Conservation (phyloP, 2,329 filamentous ascomycete species). For the Talaromyces amestolkiae region DNA sequence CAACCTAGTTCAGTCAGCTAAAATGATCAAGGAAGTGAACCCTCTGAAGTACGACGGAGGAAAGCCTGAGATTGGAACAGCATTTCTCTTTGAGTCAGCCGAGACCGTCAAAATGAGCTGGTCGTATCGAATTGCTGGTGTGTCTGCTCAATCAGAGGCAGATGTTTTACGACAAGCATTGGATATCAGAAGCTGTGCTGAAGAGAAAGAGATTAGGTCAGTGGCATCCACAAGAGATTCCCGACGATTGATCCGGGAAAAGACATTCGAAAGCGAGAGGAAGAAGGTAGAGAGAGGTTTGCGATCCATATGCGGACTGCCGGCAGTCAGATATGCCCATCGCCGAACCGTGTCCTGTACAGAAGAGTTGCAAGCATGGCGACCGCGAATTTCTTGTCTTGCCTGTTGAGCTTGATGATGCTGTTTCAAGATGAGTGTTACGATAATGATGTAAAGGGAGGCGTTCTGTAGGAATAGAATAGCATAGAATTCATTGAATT, state of each 20-base stretch:
- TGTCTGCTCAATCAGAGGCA: slow-evolving; percentile 73
- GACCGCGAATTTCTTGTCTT: slow-evolving; percentile 8
- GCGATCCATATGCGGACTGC: slow-evolving; percentile 3
- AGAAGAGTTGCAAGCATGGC: slow-evolving; percentile 2
- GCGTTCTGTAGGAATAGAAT: neutral
- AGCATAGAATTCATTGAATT: neutral
- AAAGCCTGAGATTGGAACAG: slow-evolving; percentile 66
- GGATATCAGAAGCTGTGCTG: neutral
- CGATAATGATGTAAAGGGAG: neutral
- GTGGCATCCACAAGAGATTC: neutral
- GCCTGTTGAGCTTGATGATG: neutral
- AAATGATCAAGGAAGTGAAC: slow-evolving; percentile 56
- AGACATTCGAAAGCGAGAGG: neutral
- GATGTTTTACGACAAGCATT: slow-evolving; percentile 14
- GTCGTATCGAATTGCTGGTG: slow-evolving; percentile 80
- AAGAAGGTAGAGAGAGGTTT: neutral
- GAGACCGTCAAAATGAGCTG: slow-evolving; percentile 66
- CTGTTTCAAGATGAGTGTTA: neutral
- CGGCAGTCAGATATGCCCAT: slow-evolving; percentile 1
- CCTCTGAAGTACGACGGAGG: slow-evolving; percentile 64
- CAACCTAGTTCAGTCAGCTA: slow-evolving; percentile 53
- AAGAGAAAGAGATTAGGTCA: slow-evolving; percentile 8
- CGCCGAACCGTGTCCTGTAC: slow-evolving; percentile 13
- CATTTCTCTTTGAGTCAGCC: slow-evolving; percentile 68
- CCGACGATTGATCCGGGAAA: neutral